Percentiles rank a stretch among this genome's conserved stretches.
phyloP scores from a whole-genome alignment of 192 early-diverging fungal species.

The Gryganskiella cystojenkinii region DNA sequence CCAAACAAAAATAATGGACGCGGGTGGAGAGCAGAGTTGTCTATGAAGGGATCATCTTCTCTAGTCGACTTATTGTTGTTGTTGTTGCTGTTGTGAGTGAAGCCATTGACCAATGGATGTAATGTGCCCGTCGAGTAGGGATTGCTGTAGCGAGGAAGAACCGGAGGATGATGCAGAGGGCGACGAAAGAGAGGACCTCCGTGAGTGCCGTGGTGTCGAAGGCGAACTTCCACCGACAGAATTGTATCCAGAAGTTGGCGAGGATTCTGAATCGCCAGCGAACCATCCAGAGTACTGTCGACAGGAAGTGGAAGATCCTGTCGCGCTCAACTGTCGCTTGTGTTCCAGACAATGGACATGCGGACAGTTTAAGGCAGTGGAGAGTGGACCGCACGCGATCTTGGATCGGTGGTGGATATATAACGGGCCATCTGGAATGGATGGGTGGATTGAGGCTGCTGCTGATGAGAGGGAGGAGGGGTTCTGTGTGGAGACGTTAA shows the following conservation, averaged over 20 bases:
- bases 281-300: neutral
- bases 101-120: constrained; percentile 40
- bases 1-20: no score
- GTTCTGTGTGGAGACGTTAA: no score
- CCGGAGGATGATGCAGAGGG: neutral
- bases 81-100: neutral
- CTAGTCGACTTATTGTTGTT: neutral
- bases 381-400: constrained; percentile 9
- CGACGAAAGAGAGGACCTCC: neutral
- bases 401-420: constrained; percentile 50
- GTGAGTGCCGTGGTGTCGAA: no score
- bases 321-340: neutral
- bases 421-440: constrained; percentile 38
- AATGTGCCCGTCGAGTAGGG: constrained; percentile 39
- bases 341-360: constrained; percentile 35
- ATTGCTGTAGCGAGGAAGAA: constrained; percentile 12
- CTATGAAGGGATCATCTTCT: neutral
- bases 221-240: no score
- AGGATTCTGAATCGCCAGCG: neutral
- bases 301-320: constrained; percentile 1
- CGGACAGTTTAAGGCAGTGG: constrained; percentile 12
- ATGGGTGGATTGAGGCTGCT: constrained; percentile 15
- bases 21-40: neutral
- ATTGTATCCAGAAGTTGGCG: neutral
- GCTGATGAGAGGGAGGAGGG: no score